Conservation (phyloP, 352 stramenopile genomes). For the Halophytophthora batemanensis region DNA sequence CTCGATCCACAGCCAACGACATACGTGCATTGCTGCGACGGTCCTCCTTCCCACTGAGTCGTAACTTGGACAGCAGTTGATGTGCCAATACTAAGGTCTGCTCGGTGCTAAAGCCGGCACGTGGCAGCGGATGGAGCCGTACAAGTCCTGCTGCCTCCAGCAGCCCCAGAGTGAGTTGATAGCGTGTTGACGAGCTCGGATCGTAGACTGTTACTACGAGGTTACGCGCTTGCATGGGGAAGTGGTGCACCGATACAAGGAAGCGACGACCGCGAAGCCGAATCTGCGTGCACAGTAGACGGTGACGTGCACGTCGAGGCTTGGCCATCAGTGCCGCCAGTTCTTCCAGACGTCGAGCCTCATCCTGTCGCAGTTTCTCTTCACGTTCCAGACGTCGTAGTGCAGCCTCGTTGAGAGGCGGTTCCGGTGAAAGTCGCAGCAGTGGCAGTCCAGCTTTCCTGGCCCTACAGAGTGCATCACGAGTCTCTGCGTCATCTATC, state of each 20-base stretch:
- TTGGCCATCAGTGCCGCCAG: slow-evolving; percentile 42
- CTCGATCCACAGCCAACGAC: slow-evolving; percentile 31
- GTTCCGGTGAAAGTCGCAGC: slow-evolving; percentile 40
- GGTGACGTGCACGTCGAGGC: slow-evolving; percentile 44
- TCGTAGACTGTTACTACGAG: slow-evolving; percentile 54
- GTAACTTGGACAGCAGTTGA: slow-evolving; percentile 32
- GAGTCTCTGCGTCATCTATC: not conserved
- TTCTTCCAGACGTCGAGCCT: slow-evolving; percentile 43
- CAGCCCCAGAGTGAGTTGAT: slow-evolving; percentile 37
- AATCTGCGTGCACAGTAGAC: slow-evolving; percentile 32
- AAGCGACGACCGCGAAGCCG: slow-evolving; percentile 38
- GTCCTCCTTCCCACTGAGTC: slow-evolving; percentile 23
- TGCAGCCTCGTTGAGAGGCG: slow-evolving; percentile 42
- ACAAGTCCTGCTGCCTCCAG: slow-evolving; percentile 39
- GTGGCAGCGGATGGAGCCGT: slow-evolving; percentile 32
- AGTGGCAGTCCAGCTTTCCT: slow-evolving; percentile 8
- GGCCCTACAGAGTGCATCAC: not conserved
- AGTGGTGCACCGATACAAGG: slow-evolving; percentile 62
- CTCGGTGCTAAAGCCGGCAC: slow-evolving; percentile 38
- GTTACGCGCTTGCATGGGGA: slow-evolving; percentile 51
- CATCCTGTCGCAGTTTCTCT: slow-evolving; percentile 42
- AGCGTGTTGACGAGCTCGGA: slow-evolving; percentile 33
- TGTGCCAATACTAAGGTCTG: slow-evolving; percentile 43
- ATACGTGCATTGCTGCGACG: slow-evolving; percentile 18
- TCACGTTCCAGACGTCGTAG: slow-evolving; percentile 48